Evolutionary conservation across 106 monocot species (phyloP).

Genomic region (Dioscorea zingiberensis): DNA sequence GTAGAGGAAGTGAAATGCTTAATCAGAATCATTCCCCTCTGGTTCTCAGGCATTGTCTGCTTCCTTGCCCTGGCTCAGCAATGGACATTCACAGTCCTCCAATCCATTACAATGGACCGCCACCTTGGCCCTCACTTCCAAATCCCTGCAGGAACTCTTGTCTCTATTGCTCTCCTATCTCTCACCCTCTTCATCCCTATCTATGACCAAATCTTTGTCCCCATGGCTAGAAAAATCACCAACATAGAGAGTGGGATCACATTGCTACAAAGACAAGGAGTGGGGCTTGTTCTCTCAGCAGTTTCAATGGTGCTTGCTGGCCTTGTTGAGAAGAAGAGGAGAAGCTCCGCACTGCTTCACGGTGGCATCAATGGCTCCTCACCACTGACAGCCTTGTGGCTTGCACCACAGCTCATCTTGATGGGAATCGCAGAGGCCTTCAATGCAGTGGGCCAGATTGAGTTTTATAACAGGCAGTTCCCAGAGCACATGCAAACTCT

Average conservation of each 20-base stretch:
- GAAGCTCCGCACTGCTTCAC: background rate
- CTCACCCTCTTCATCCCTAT: constrained; percentile 21
- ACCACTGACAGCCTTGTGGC: constrained; percentile 12
- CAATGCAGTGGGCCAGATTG: constrained; percentile 23
- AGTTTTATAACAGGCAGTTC: constrained; percentile 26
- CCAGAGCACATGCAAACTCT: constrained; percentile 24
- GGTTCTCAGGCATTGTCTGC: constrained; percentile 3
- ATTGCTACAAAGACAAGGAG: constrained; percentile 24
- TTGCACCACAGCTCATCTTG: constrained; percentile 13
- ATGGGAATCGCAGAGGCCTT: constrained; percentile 19
- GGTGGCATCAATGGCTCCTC: background rate
- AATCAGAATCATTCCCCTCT: constrained; percentile 6
- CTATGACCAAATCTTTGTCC: constrained; percentile 16
- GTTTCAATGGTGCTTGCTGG: constrained; percentile 12
- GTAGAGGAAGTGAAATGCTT: constrained; percentile 31
- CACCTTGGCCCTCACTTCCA: constrained; percentile 21
- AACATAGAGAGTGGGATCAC: constrained; percentile 20
- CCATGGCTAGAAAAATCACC: constrained; percentile 9
- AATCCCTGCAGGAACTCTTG: constrained; percentile 8
- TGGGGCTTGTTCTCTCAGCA: constrained; percentile 2
- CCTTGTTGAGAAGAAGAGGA: constrained; percentile 4
- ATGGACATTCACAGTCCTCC: constrained; percentile 15
- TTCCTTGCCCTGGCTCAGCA: constrained; percentile 12
- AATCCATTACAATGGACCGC: constrained; percentile 20
- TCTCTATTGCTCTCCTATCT: constrained; percentile 5